Evolutionary conservation across 371 early-diverging fungal species (phyloP), one percentile per base, ranked within the genome.

Genomic region (Mucor saturninus): DNA sequence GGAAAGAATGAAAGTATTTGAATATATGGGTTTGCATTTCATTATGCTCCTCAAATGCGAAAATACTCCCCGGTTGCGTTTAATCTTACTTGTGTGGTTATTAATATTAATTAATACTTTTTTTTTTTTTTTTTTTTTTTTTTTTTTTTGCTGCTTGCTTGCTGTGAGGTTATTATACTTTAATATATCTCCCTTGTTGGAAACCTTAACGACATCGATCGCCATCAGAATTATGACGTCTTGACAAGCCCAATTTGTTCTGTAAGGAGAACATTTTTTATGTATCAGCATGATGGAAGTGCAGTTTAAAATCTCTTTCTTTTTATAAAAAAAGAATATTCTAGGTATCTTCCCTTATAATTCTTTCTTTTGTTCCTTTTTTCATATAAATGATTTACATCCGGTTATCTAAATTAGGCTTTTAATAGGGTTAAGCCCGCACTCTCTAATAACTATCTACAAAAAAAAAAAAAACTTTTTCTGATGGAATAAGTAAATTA

Each of bases 81-180:
- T 50, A 37, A 53, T 53, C 37, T 35, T 21, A 53, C 37, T 37
- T n/a, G 21, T 21, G 21, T 21, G 37, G n/a, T 32, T 53, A 14
- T 37, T 53, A 21, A 53, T 7, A 35, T 37, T 53, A 53, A 53
- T 50, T 50, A 50, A 50, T 28, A 50, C 26, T 13, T 13, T 30
- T 46, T 4, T 3, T 43, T 43, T 43, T 42, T 42, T 10, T 42
- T 42, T 42, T 42, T 42, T 10, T 42, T 42, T 43, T 43, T 8
- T 2, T 13, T 43, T 43, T 38, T 38, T 38, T 38, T 1, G 39
- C 39, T 38, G 21, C 21, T 21, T 21, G 21, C 21, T 35, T 35
- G 35, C 35, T 35, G 8, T 35, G 35, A 35, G 35, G 8, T 42
- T 9, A 4, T 4, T 42, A 13, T 42, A 13, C 42, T 42, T 46